Percentiles rank a stretch among this genome's conserved stretches.
Evolutionary conservation across 2,329 filamentous ascomycete genomes (phyloP).

Genomic region (Pseudogymnoascus sp.): DNA sequence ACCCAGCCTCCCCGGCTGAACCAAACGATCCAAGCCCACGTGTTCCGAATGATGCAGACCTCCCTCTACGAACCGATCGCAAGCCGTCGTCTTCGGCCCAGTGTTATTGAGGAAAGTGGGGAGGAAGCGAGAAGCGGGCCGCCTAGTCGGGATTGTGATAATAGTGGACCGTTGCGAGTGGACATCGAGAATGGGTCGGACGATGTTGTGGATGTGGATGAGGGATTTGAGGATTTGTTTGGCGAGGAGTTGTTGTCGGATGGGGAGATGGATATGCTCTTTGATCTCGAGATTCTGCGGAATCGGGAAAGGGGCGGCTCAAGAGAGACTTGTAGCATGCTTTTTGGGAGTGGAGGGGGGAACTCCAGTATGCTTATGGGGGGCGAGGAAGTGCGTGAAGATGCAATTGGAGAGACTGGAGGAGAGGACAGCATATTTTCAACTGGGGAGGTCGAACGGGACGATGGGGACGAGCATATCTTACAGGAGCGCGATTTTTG

Average conservation of each 20-base stretch:
- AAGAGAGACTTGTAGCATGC: not conserved
- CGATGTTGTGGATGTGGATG: not conserved
- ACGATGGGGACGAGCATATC: not conserved
- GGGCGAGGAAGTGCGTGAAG: not conserved
- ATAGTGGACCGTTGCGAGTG: not conserved
- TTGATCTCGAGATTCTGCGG: constrained; percentile 7
- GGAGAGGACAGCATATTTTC: not conserved
- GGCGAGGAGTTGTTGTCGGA: not conserved
- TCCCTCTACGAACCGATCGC: constrained; percentile 10
- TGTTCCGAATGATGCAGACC: constrained; percentile 12
- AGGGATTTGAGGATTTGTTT: not conserved
- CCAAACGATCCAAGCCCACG: constrained; percentile 8
- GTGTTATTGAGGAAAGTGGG: constrained; percentile 4
- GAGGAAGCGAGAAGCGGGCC: constrained; percentile 2
- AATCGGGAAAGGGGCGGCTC: not conserved
- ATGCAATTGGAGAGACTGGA: not conserved
- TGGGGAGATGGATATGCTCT: constrained; percentile 6
- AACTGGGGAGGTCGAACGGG: not conserved
- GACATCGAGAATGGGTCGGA: not conserved
- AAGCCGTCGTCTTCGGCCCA: constrained; percentile 10
- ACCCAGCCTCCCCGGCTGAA: not conserved
- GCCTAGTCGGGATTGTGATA: not conserved
- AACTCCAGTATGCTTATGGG: not conserved
- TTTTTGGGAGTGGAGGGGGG: not conserved
- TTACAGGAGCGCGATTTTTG: not conserved